These are phyloP conservation scores for Scutellaria minor DNA, from an alignment of 257 asterid genomes.

Conservation along the genomic window DNA sequence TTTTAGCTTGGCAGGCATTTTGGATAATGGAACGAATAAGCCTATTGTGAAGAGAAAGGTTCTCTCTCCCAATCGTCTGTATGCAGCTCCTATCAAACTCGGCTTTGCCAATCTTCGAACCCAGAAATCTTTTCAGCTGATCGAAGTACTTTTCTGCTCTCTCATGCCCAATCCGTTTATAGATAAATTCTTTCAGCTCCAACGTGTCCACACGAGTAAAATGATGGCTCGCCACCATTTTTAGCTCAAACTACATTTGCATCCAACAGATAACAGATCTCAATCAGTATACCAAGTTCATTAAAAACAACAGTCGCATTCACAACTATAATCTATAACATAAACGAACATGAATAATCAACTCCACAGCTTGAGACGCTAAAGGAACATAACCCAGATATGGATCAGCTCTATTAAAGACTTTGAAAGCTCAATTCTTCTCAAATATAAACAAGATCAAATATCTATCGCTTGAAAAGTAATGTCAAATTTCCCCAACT, in stretches of 20 bases:
- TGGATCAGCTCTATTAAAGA: constrained; percentile 44
- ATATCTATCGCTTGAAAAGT: background rate
- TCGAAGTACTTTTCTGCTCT: constrained; percentile 77
- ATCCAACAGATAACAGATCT: constrained; percentile 45
- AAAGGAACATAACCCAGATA: constrained; percentile 10
- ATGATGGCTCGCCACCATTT: constrained; percentile 69
- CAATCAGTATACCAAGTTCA: constrained; percentile 29
- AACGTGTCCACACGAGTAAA: constrained; percentile 65
- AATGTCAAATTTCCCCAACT: constrained; percentile 23
- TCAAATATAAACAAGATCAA: constrained; percentile 26
- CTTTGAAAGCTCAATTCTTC: constrained; percentile 16
- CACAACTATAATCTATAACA: constrained; percentile 1
- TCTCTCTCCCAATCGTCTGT: constrained; percentile 71
- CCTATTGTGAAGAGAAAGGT: constrained; percentile 68
- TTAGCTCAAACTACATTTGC: constrained; percentile 37
- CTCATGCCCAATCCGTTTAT: constrained; percentile 63
- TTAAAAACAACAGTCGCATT: background rate
- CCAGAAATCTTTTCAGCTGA: constrained; percentile 56
- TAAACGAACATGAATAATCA: constrained; percentile 16
- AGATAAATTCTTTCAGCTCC: constrained; percentile 68
- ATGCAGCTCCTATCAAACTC: constrained; percentile 66
- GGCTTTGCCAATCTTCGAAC: constrained; percentile 56
- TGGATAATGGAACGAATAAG: constrained; percentile 67
- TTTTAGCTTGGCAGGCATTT: constrained; percentile 61
- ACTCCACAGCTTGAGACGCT: background rate